phyloP scores from a whole-genome alignment of 371 early-diverging fungal genomes.

The Syncephalastrum racemosum region DNA sequence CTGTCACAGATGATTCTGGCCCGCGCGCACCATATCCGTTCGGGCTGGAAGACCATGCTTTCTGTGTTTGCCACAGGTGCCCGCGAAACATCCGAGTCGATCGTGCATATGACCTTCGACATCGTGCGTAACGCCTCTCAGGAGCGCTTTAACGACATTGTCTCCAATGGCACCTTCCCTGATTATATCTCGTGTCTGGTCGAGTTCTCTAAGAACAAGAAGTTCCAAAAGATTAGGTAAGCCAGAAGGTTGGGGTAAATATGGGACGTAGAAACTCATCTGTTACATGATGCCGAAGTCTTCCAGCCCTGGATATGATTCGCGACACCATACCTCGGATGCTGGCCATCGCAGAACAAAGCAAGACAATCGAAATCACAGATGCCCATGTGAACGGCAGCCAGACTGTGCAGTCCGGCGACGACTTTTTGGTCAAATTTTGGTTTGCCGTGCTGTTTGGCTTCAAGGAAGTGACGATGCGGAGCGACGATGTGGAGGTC shows the following conservation, averaged over 20 bases:
- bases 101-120: conserved; percentile 66
- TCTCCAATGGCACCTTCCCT: conserved; percentile 69
- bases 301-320: conserved; percentile 57
- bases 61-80: conserved; percentile 81
- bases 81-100: conserved; percentile 67
- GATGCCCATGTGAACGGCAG: conserved; percentile 29
- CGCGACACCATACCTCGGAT: conserved; percentile 49
- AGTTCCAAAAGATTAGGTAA: conserved; percentile 54
- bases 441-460: conserved; percentile 90
- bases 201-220: conserved; percentile 70
- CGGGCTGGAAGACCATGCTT: conserved; percentile 91
- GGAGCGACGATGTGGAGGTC: conserved; percentile 88
- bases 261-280: neutral
- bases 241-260: neutral
- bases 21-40: conserved; percentile 70
- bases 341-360: conserved; percentile 44
- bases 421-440: conserved; percentile 53
- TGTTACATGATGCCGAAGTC: conserved; percentile 33
- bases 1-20: conserved; percentile 89
- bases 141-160: conserved; percentile 70
- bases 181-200: conserved; percentile 81
- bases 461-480: conserved; percentile 85
- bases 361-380: conserved; percentile 35
- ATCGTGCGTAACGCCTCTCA: conserved; percentile 63
- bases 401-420: conserved; percentile 32